Base-by-base conservation (phyloP, 1,284 basidiomycete genomes). In the Papiliotrema flavescens region DNA sequence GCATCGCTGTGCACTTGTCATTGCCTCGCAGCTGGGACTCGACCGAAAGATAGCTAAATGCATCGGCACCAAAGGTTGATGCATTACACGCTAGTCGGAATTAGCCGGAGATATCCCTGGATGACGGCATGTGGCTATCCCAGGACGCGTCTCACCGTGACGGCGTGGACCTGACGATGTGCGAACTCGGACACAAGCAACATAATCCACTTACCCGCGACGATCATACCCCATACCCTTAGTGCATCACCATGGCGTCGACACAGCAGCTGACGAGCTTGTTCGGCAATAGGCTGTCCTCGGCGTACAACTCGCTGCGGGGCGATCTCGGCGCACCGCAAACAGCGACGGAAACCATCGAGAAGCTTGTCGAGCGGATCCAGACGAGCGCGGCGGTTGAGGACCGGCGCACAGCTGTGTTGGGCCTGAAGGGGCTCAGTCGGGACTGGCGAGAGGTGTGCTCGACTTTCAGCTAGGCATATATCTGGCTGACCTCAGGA, bases 401-500 rank as follows among this genome's bases (percentile, higher is more conserved):
- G 42, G 95, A 98, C 77, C 82, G 94, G 63, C 84, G 91, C 49
- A 94, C 94, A 19, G 89, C 94, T 0, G 86, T 98, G 9, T 80
- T 97, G 42, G 85, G 91, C 0, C 83, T 98, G 64, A 98, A 98
- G 74, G 93, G 93, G 15, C 84, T 98, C 47, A 82, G 87, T 46
- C 83, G 93, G 53, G 94, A 96, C 76, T 92, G 89, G 80, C 93
- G 89, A 72, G 81, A 84, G 56, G 75, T 78, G 26, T 52, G 75
- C 66, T 6, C 11, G 17, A 15, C 19, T 13, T 37, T 35, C 19
- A 8, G 20, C 26, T 28, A 15, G 17, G 19, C n/a, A 23, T 20
- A 41, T 14, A 17, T 26, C 42, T 34, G 51, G 32, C 53, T 41
- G 15, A 28, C 2, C 28, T 13, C 57, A 78, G 77, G 90, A 95